Evolutionary conservation across 164 flowering plant species (phyloP).

Genomic region (Warburgia ugandensis): DNA sequence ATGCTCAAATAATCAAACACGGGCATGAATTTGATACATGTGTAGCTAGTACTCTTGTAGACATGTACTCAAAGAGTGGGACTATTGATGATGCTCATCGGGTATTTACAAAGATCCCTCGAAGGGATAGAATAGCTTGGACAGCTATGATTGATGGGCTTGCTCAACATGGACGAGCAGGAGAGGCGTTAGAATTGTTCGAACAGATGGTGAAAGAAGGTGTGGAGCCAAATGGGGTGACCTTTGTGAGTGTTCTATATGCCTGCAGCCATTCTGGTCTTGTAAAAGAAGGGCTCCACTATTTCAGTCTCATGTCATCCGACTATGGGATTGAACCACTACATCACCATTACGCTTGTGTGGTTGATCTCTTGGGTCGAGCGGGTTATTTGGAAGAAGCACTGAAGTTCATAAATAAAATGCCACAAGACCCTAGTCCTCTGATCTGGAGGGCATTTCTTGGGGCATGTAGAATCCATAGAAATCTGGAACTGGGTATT

Average conservation of each 20-base stretch:
- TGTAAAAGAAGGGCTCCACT: constrained; percentile 8
- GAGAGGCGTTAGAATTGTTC: constrained; percentile 7
- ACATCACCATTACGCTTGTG: constrained; percentile 12
- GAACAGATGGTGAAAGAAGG: constrained; percentile 9
- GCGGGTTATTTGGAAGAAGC: constrained; percentile 10
- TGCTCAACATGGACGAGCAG: constrained; percentile 14
- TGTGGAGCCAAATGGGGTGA: constrained; percentile 6
- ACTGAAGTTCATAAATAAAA: constrained; percentile 6
- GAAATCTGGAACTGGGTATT: constrained; percentile 12
- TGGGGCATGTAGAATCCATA: constrained; percentile 13
- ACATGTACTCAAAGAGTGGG: constrained; percentile 12
- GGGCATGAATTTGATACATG: constrained; percentile 11
- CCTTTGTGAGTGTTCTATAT: constrained; percentile 10
- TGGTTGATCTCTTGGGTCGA: constrained; percentile 14
- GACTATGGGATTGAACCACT: constrained; percentile 9
- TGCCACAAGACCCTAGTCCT: constrained; percentile 9
- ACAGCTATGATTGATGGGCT: constrained; percentile 13
- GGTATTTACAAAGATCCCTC: constrained; percentile 1
- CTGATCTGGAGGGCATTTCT: constrained; percentile 14
- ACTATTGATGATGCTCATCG: constrained; percentile 3
- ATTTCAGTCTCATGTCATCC: constrained; percentile 6
- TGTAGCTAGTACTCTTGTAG: constrained; percentile 13
- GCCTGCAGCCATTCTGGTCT: constrained; percentile 15
- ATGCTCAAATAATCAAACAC: constrained; percentile 10
- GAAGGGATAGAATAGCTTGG: constrained; percentile 12